Conservation (phyloP, 371 early-diverging fungal genomes). For the Actinomucor elegans region DNA sequence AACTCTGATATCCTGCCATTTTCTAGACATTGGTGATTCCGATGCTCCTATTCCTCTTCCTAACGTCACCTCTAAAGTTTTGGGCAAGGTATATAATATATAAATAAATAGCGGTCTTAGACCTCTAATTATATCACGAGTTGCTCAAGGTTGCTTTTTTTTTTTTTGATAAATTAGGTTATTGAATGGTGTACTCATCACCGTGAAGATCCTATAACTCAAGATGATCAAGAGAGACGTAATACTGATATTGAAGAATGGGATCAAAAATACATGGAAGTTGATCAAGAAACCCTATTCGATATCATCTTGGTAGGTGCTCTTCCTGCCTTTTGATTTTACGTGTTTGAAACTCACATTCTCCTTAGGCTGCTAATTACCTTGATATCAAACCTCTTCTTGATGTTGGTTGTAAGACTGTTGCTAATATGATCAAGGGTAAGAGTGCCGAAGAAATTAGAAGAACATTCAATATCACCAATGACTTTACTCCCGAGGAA, state of each 20-base stretch:
- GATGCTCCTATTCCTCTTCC: conserved; percentile 78
- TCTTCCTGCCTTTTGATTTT: too few relatives aligned
- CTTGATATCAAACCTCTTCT: conserved; percentile 94
- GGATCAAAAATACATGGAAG: conserved; percentile 80
- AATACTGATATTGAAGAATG: conserved; percentile 78
- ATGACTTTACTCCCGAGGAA: conserved; percentile 97
- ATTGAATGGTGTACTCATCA: conserved; percentile 85
- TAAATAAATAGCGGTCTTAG: neutral
- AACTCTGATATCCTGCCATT: neutral
- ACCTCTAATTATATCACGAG: neutral
- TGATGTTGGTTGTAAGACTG: conserved; percentile 96
- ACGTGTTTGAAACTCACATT: neutral
- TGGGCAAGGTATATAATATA: conserved; percentile 59
- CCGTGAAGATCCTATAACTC: conserved; percentile 64
- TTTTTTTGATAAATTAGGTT: conserved; percentile 40
- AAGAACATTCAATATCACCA: conserved; percentile 90
- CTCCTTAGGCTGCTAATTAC: conserved; percentile 92
- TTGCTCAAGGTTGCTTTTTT: neutral
- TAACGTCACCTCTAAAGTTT: conserved; percentile 69
- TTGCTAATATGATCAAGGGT: conserved; percentile 97
- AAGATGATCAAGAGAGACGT: conserved; percentile 64
- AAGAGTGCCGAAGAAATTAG: conserved; percentile 95
- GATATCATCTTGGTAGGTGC: conserved; percentile 63
- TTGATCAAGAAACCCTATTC: conserved; percentile 78
- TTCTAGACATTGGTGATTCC: conserved; percentile 73